Percentiles rank a stretch among this genome's conserved stretches.
phyloP scores from a whole-genome alignment of 176 grass and related monocot genomes.

The maize (Zea mays) region Zm-B73-REFERENCE-NAM-5.0 NC_050099.1:42417001-42417500 shows the following conservation, averaged over 20 bases:
- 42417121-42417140: slow-evolving; percentile 19
- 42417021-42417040: slow-evolving; percentile 47
- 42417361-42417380: slow-evolving; percentile 38
- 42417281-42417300: slow-evolving; percentile 38
- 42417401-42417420: slow-evolving; percentile 17
- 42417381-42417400: slow-evolving; percentile 10
- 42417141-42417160: slow-evolving; percentile 37
- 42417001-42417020: slow-evolving; percentile 55
- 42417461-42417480: slow-evolving; percentile 40
- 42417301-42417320: slow-evolving; percentile 45
- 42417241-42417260: slow-evolving; percentile 54
- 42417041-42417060: slow-evolving; percentile 37
- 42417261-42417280: slow-evolving; percentile 33
- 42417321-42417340: slow-evolving; percentile 44
- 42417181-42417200: slow-evolving; percentile 38
- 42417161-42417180: slow-evolving; percentile 38
- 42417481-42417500: slow-evolving; percentile 49
- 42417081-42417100: slow-evolving; percentile 30
- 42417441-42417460: slow-evolving; percentile 39
- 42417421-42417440: slow-evolving; percentile 25
- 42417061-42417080: slow-evolving; percentile 30
- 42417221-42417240: slow-evolving; percentile 54
- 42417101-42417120: slow-evolving; percentile 35
- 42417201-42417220: slow-evolving; percentile 60
- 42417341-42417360: slow-evolving; percentile 34